Base-by-base conservation (phyloP, 345 rosid genomes). In the Mallotus nudiflorus region DNA sequence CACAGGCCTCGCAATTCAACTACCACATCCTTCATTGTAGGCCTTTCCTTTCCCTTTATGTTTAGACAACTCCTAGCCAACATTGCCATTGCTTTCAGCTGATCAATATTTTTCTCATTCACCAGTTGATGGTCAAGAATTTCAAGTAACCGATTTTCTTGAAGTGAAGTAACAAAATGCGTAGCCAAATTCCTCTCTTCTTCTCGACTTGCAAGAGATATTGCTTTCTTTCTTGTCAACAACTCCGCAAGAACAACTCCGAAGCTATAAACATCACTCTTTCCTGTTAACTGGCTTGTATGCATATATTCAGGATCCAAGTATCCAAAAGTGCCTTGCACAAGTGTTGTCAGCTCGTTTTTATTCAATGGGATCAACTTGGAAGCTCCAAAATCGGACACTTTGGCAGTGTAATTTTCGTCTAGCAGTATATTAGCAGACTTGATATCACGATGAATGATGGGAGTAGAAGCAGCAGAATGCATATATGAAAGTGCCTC, bases 311-410 rank as follows among this genome's bases (percentile, higher is more conserved):
- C 65, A 0, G 72, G 75, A 44, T 71, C 72, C 0, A 76, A 61
- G 69, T 76, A 76, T 1, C 80, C 80, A 13, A 76, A 67, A 2
- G 76, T 76, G 0, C 80, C 80, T 60, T 71, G 71, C 28, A 76
- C 72, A 24, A 12, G 27, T 1, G 80, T 71, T 5, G 76, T 76
- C n/a, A 76, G 14, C 3, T 71, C 72, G 12, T 72, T 59, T 66
- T 59, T 62, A 10, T 71, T 71, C 0, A 71, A 13, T 6, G 70
- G 25, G 6, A 72, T 53, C 1, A 54, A 72, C 22, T 45, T 77
- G 10, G 81, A 67, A 9, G 66, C 42, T 33, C 70, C 73, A 14
- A 72, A 77, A 46, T 77, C 81, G 0, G 77, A 27, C 19, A 77
- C 66, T 55, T 68, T 72, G 2, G 70, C 67, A 16, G 50, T 16